Conservation (phyloP, 306 rosid genomes). For the Prunus campanulata region DNA sequence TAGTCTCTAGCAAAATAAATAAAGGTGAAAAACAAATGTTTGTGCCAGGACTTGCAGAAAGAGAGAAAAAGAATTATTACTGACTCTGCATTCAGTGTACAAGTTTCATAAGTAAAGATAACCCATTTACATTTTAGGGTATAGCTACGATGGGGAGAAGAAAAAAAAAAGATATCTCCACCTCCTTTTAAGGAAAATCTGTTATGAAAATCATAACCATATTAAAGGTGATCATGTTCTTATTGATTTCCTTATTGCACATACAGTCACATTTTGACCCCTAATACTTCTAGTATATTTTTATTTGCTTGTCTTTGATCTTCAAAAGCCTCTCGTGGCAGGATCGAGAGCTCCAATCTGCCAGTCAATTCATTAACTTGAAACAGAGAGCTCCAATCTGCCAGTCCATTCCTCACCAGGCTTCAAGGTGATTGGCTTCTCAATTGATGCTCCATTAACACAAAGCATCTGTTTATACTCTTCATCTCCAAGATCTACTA, state of each 20-base stretch:
- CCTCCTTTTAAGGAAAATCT: background rate
- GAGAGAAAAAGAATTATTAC: background rate
- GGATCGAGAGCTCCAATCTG: background rate
- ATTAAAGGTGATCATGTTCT: conserved; percentile 12
- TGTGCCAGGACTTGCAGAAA: too few species aligned
- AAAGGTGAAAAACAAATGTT: background rate
- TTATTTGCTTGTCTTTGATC: background rate
- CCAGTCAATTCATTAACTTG: conserved; percentile 32
- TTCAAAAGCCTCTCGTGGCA: background rate
- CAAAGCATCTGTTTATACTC: conserved; percentile 89
- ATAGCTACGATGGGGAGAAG: conserved; percentile 12
- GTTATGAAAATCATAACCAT: conserved; percentile 5
- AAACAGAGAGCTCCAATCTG: conserved; percentile 66
- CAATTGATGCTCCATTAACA: conserved; percentile 80
- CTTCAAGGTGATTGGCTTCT: conserved; percentile 67
- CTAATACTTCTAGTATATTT: background rate
- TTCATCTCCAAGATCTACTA: conserved; percentile 76
- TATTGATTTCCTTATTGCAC: conserved; percentile 11
- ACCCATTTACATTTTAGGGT: conserved; percentile 1
- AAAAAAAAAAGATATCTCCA: conserved; percentile 28
- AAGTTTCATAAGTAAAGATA: background rate
- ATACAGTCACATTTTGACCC: background rate
- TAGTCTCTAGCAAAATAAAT: background rate
- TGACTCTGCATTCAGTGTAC: background rate
- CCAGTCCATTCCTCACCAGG: conserved; percentile 92